Conservation (phyloP, 192 early-diverging fungal species). For the Podila verticillata region DNA sequence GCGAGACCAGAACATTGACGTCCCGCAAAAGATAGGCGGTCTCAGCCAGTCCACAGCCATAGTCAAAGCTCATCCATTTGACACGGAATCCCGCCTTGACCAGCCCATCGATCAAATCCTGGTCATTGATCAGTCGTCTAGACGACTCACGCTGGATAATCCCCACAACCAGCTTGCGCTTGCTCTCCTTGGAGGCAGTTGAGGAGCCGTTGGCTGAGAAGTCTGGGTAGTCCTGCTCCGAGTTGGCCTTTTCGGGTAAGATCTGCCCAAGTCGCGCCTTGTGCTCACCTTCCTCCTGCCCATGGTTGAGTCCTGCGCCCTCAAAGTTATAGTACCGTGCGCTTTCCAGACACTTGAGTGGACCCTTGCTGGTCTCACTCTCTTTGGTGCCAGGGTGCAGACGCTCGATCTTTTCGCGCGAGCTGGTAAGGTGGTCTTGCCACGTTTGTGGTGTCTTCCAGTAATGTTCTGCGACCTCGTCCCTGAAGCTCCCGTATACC, state of each 20-base stretch:
- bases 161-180: conserved; percentile 27
- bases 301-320: neutral
- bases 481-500: conserved; percentile 10
- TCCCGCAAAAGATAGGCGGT: conserved; percentile 40
- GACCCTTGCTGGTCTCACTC: neutral
- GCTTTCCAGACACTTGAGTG: conserved; percentile 9
- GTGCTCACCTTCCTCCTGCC: neutral
- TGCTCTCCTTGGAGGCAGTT: neutral
- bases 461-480: conserved; percentile 15
- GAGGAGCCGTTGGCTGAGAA: neutral
- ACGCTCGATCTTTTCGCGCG: neutral
- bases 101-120: conserved; percentile 21
- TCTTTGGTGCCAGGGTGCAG: too few relatives aligned
- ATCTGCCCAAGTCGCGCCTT: conserved; percentile 3
- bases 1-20: conserved; percentile 29
- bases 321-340: conserved; percentile 37
- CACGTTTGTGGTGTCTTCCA: conserved; percentile 10
- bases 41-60: conserved; percentile 37
- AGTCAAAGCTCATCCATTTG: conserved; percentile 47
- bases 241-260: neutral
- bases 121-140: conserved; percentile 29
- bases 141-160: conserved; percentile 35
- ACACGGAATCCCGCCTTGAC: conserved; percentile 31
- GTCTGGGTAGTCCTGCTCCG: neutral
- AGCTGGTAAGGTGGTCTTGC: neutral